These are phyloP conservation scores for Hippophae rhamnoides DNA, from an alignment of 306 rosid species.

Conservation along the genomic window DNA sequence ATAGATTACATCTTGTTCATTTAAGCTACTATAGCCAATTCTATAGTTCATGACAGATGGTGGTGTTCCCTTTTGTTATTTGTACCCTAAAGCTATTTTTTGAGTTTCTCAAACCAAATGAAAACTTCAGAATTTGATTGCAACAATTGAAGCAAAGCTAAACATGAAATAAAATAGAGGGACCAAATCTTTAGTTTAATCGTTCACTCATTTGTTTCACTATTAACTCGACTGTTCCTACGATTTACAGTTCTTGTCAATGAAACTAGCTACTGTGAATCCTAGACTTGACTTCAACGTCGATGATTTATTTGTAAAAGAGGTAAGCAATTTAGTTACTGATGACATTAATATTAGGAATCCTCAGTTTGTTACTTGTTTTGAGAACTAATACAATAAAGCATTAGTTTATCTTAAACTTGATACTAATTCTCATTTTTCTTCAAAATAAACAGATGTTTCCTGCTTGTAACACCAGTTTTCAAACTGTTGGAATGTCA, in stretches of 20 bases:
- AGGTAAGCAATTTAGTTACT: slow-evolving; percentile 34
- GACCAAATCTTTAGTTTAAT: not conserved
- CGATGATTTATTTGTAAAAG: slow-evolving; percentile 75
- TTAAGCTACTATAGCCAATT: too few relatives aligned
- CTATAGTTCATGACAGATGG: too few relatives aligned
- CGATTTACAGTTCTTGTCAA: slow-evolving; percentile 72
- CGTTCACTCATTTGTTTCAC: not conserved
- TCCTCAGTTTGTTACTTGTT: not conserved
- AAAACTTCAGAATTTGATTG: too few relatives aligned
- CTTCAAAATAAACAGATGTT: slow-evolving; percentile 42
- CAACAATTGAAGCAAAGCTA: too few relatives aligned
- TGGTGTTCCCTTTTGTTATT: too few relatives aligned
- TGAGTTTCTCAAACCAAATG: too few relatives aligned
- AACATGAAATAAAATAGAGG: too few relatives aligned
- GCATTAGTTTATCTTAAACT: not conserved
- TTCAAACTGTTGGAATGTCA: slow-evolving; percentile 44
- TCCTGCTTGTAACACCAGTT: slow-evolving; percentile 41
- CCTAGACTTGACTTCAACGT: slow-evolving; percentile 78
- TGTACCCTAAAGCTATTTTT: too few relatives aligned
- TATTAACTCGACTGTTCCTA: slow-evolving; percentile 11
- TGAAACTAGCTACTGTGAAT: slow-evolving; percentile 90
- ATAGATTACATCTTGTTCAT: too few relatives aligned
- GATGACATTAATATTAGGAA: not conserved
- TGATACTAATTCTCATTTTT: slow-evolving; percentile 1
- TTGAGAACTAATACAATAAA: too few relatives aligned